These are phyloP conservation scores for Tanozyma kutaoensis DNA, from an alignment of 805 yeast species.

Conservation along the genomic window DNA sequence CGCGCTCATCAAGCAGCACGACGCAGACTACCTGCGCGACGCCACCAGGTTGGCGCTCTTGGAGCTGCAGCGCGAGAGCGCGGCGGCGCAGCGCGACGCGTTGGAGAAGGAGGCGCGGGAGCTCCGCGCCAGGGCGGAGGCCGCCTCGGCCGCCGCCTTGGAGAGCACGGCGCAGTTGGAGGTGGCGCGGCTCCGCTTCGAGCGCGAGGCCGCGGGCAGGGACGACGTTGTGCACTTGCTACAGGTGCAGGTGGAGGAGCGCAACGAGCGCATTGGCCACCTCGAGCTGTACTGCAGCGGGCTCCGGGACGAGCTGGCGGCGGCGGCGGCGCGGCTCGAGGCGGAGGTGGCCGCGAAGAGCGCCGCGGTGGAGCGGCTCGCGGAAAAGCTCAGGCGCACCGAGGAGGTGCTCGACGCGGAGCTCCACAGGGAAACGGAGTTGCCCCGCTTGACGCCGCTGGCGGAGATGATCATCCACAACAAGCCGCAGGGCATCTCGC, in stretches of 20 bases:
- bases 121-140: conserved; percentile 28
- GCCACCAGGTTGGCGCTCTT: conserved; percentile 16
- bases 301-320: conserved; percentile 16
- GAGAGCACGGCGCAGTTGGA: conserved; percentile 13
- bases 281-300: conserved; percentile 26
- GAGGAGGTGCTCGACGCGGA: conserved; percentile 28
- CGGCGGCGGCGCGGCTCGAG: conserved; percentile 20
- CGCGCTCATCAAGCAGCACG: conserved; percentile 24
- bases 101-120: conserved; percentile 27
- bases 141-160: conserved; percentile 8
- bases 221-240: conserved; percentile 47
- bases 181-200: conserved; percentile 33
- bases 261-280: conserved; percentile 36
- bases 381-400: conserved; percentile 23
- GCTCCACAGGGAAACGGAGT: conserved; percentile 22
- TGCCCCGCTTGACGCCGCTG: conserved; percentile 38
- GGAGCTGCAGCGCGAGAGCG: conserved; percentile 9
- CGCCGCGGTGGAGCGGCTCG: conserved; percentile 14
- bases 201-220: conserved; percentile 33
- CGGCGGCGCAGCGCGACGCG: conserved; percentile 17
- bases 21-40: conserved; percentile 17
- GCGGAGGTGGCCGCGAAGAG: conserved; percentile 23
- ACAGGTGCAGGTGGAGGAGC: conserved; percentile 38
- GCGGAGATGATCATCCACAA: conserved; percentile 40
- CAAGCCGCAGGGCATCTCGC: conserved; percentile 35